Base-by-base conservation (phyloP, 495 filamentous ascomycete genomes). In the Lichenothelia convexa region DNA sequence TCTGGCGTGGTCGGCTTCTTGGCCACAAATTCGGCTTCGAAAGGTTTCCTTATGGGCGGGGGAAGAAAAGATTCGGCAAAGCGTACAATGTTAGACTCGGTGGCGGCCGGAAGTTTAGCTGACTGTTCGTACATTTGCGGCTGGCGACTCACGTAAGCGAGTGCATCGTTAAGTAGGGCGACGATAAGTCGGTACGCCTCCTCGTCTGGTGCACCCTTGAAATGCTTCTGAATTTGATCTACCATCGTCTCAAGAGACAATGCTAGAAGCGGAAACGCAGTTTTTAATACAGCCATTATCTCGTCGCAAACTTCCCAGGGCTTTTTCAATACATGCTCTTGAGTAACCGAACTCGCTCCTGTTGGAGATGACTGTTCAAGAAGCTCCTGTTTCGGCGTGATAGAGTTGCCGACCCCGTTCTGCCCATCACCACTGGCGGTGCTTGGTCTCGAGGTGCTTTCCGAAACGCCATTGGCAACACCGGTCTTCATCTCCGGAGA, bases 211-310 rank as follows among this genome's bases (percentile, higher is more conserved):
- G 86, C 87, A 49, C 87, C 94, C 53, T 94, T 95, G 70, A 95
- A 95, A 57, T 95, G 77, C 65, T 93, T 94, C 55, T 80, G 73
- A 44, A 95, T 93, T 57, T 93, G 84, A 50, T 99, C 91, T 21
- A 93, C 84, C 87, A 99, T 95, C 1, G 86, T 91, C 60, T 99
- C 91, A 86, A 99, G 94, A 2, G 89, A 95, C 22, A 94, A 61
- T 3, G 89, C 87, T 41, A 99, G 74, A 26, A 99, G 64, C 15
- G 91, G 91, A 61, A 94, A 95, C 0, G 85, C 85, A 11, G 86
- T 93, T 62, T 95, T 94, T 32, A 99, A 71, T 20, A 77, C 74
- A 22, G 80, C 78, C 69, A 89, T 83, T 38, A 95, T 85, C 54
- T 95, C 87, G 39, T 99, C 91, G 0, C 81, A 81, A 46, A 86